Base-by-base conservation (phyloP, 495 filamentous ascomycete genomes). In the Lasiosphaeria ovina region DNA sequence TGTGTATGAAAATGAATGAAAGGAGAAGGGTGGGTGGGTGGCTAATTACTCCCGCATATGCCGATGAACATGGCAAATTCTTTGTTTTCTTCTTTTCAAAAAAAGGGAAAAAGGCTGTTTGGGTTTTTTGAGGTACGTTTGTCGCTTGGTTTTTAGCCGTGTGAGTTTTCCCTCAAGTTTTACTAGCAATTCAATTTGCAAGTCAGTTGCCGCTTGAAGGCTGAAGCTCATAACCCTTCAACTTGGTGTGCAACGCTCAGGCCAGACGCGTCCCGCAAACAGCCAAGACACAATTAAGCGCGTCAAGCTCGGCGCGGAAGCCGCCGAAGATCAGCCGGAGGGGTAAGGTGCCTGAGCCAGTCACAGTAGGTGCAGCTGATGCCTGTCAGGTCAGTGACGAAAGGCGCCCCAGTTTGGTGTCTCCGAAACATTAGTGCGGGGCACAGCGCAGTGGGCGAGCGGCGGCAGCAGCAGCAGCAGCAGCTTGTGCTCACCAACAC, bases 21-120 rank as follows among this genome's bases (percentile, higher is more conserved):
- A 38, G 48, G 56, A n/a, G 36, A 38, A 55, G 33, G 32, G 11
- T 42, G 44, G 49, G 61, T 60, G 48, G 56, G 51, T 55, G 44
- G 12, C 59, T 55, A 69, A 77, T 74, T 81, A 92, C 92, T 87
- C 74, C 94, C 93, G 72, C 92, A 97, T 58, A 98, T 78, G 48
- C 94, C 93, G 61, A 98, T 91, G 31, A 98, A 84, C 93, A 97
- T 98, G 12, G 2, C 24, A 24, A 24, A 24, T 24, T 24, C 24
- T 24, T 24, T 24, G 0, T 24, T 24, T 48, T 45, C 11, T 42
- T 42, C 38, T 47, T 47, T 14, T 47, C 6, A 47, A 47, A 47
- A n/a, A 14, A 2, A 3, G 11, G 11, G 16, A 3, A 0, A 1
- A 11, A 14, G 44, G 44, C 44, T 47, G 16, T 47, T 14, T 47